Percentiles rank a stretch among this genome's conserved stretches.
phyloP scores from a whole-genome alignment of 768 basidiomycete genomes.

The Scleroderma citrinum region DNA sequence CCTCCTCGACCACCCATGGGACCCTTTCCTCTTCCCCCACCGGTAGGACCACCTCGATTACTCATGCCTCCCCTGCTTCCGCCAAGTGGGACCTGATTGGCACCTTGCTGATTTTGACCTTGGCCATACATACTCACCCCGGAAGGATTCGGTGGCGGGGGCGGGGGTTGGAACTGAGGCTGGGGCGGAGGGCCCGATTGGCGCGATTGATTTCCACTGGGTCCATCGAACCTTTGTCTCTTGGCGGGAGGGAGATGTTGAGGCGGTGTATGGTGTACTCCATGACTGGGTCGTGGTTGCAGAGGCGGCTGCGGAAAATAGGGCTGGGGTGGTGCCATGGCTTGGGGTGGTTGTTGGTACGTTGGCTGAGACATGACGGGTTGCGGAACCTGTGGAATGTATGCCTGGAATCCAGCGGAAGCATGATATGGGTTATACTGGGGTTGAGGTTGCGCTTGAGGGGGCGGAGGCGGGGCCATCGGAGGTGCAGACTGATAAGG shows the following conservation, averaged over 20 bases:
- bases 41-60: constrained; percentile 35
- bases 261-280: constrained; percentile 56
- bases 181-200: constrained; percentile 51
- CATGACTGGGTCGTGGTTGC: constrained; percentile 39
- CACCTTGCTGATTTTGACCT: constrained; percentile 33
- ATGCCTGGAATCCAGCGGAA: constrained; percentile 56
- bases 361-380: constrained; percentile 44
- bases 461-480: constrained; percentile 46
- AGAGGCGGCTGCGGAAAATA: constrained; percentile 33
- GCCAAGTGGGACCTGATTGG: constrained; percentile 35
- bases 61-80: constrained; percentile 43
- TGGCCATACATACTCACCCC: constrained; percentile 23
- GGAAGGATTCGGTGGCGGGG: constrained; percentile 19
- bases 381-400: constrained; percentile 57
- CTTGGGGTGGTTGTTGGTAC: constrained; percentile 38
- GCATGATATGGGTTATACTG: constrained; percentile 77
- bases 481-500: constrained; percentile 45
- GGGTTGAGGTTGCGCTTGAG: constrained; percentile 52
- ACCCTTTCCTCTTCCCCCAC: constrained; percentile 38
- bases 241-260: constrained; percentile 91
- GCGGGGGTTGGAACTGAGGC: constrained; percentile 48
- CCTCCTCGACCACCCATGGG: constrained; percentile 44
- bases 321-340: constrained; percentile 36
- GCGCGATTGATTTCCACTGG: constrained; percentile 41
- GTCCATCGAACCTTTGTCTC: constrained; percentile 82